A percentile compares a stretch with the other conserved stretches of the same genome.
phyloP scores from a whole-genome alignment of 257 asterid genomes.

The Ehretia macrophylla region DNA sequence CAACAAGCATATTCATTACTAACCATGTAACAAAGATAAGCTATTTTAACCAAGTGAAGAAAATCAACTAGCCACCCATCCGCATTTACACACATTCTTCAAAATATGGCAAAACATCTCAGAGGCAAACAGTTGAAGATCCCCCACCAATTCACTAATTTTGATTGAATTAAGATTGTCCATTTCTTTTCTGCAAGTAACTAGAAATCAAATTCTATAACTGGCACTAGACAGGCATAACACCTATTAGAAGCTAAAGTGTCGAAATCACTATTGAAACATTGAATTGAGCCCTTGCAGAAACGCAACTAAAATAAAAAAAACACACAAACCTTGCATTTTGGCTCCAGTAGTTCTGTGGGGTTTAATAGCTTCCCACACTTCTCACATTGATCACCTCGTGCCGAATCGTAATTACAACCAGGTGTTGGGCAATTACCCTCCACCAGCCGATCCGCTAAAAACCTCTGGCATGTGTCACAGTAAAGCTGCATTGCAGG shows the following conservation, averaged over 20 bases:
- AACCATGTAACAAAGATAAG: neutral
- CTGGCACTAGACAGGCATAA: too few species aligned
- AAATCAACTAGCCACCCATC: neutral
- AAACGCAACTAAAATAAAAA: constrained; percentile 1
- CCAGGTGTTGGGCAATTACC: constrained; percentile 81
- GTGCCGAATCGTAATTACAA: constrained; percentile 80
- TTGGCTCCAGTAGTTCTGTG: constrained; percentile 78
- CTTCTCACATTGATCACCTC: constrained; percentile 94
- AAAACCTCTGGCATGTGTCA: constrained; percentile 62
- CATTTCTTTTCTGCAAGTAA: neutral
- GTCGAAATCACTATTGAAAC: too few species aligned
- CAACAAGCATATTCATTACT: constrained; percentile 16
- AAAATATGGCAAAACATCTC: too few species aligned
- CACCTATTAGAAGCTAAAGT: too few species aligned
- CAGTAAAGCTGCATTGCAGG: constrained; percentile 61
- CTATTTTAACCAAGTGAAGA: neutral
- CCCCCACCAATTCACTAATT: neutral
- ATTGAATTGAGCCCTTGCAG: neutral
- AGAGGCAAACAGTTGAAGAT: too few species aligned
- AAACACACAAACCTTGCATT: constrained; percentile 62
- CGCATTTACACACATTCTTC: too few species aligned
- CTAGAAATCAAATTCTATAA: too few species aligned
- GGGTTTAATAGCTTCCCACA: constrained; percentile 88
- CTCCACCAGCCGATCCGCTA: constrained; percentile 90
- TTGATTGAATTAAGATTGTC: neutral